Evolutionary conservation across 768 basidiomycete species (phyloP).

Genomic region (Termitomyces sp.): DNA sequence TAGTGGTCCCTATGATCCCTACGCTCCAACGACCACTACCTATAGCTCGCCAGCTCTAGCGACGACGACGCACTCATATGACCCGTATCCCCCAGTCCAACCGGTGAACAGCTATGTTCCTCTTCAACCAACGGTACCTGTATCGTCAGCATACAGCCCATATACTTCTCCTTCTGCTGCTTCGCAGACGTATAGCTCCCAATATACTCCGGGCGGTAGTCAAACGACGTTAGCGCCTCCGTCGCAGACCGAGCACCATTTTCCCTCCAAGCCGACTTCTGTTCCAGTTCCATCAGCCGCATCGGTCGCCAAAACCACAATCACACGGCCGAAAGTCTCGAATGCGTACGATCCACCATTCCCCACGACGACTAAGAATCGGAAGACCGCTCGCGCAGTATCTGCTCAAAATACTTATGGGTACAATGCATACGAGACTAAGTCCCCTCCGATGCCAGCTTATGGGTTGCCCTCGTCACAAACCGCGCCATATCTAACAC

Average conservation of each 20-base stretch:
- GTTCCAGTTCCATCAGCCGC: slow-evolving; percentile 23
- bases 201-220: slow-evolving; percentile 12
- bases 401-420: slow-evolving; percentile 16
- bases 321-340: slow-evolving; percentile 60
- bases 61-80: slow-evolving; percentile 16
- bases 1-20: slow-evolving; percentile 28
- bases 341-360: slow-evolving; percentile 82
- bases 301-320: slow-evolving; percentile 36
- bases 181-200: slow-evolving; percentile 13
- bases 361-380: slow-evolving; percentile 41
- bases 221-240: slow-evolving; percentile 9
- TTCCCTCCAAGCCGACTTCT: neutral
- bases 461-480: slow-evolving; percentile 8
- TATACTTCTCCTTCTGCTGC: slow-evolving; percentile 18
- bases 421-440: slow-evolving; percentile 23
- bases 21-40: slow-evolving; percentile 24
- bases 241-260: slow-evolving; percentile 1
- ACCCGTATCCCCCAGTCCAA: slow-evolving; percentile 22
- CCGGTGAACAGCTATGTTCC: slow-evolving; percentile 4
- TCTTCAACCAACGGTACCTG: slow-evolving; percentile 2
- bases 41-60: slow-evolving; percentile 12
- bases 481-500: slow-evolving; percentile 8
- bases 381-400: slow-evolving; percentile 20
- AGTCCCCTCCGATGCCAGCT: slow-evolving; percentile 10
- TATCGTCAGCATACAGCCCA: slow-evolving; percentile 3